Conservation (phyloP, 1,284 basidiomycete species). For the Apiotrichum montevideense region DNA sequence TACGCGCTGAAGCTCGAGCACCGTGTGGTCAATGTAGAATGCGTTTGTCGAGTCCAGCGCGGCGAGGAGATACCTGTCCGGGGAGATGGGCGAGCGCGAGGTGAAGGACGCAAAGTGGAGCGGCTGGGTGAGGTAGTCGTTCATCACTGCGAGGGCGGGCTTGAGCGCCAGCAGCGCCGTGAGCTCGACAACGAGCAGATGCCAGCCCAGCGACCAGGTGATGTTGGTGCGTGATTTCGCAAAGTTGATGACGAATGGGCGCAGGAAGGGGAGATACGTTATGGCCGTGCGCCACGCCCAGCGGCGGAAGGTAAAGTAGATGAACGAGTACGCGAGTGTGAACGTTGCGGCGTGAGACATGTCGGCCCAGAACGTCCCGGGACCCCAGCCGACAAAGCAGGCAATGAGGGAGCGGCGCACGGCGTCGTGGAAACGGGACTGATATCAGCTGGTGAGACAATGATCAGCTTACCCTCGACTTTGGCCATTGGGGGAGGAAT, state of each 20-base stretch:
- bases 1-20: slow-evolving; percentile 40
- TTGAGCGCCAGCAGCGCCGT: slow-evolving; percentile 23
- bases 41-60: slow-evolving; percentile 30
- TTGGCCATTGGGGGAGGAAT: slow-evolving; percentile 30
- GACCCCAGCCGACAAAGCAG: slow-evolving; percentile 1
- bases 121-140: slow-evolving; percentile 38
- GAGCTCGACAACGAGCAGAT: slow-evolving; percentile 26
- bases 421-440: slow-evolving; percentile 20
- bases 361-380: slow-evolving; percentile 1
- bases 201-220: slow-evolving; percentile 20
- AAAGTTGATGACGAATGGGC: slow-evolving; percentile 39
- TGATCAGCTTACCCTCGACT: neutral
- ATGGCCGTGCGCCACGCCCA: slow-evolving; percentile 15
- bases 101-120: slow-evolving; percentile 34
- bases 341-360: slow-evolving; percentile 4
- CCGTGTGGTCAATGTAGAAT: slow-evolving; percentile 38
- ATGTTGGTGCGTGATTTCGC: slow-evolving; percentile 26
- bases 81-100: slow-evolving; percentile 28
- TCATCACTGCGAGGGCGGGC: slow-evolving; percentile 25
- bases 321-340: slow-evolving; percentile 8
- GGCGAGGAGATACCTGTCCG: slow-evolving; percentile 34
- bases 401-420: slow-evolving; percentile 12
- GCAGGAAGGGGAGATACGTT: slow-evolving; percentile 17
- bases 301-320: slow-evolving; percentile 17
- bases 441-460: neutral